A percentile compares a stretch with the other conserved stretches of the same genome.
Conservation (phyloP, 2,329 filamentous ascomycete species). For the Fusarium gaditjirri region DNA sequence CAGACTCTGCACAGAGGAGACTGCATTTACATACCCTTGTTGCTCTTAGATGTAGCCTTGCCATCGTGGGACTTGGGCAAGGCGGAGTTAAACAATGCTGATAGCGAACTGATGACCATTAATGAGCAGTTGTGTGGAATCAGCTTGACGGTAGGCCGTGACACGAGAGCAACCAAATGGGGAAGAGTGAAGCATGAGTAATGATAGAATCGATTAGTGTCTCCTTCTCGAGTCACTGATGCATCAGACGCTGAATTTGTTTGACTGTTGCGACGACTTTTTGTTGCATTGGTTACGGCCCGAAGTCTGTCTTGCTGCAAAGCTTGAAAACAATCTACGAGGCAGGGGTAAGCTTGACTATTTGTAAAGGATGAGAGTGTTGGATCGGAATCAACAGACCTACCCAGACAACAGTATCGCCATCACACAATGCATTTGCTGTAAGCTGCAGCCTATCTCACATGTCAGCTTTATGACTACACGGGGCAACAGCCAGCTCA, state of each 20-base stretch:
- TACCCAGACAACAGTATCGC: slow-evolving; percentile 80
- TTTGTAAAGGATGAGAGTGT: neutral
- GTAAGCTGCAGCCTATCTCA: slow-evolving; percentile 74
- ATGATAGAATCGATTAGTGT: slow-evolving; percentile 55
- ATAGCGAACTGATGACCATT: slow-evolving; percentile 81
- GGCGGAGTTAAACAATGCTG: slow-evolving; percentile 78
- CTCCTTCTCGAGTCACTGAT: slow-evolving; percentile 25
- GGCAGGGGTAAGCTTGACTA: slow-evolving; percentile 11
- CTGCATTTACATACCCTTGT: slow-evolving; percentile 50
- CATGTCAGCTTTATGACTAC: slow-evolving; percentile 19
- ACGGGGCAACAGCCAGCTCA: slow-evolving; percentile 55
- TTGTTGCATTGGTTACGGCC: slow-evolving; percentile 39
- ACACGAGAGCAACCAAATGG: slow-evolving; percentile 79
- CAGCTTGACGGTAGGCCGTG: slow-evolving; percentile 71
- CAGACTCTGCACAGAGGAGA: slow-evolving; percentile 6
- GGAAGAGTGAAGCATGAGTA: slow-evolving; percentile 70
- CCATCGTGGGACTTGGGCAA: slow-evolving; percentile 71
- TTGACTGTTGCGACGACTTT: slow-evolving; percentile 10
- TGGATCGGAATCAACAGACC: slow-evolving; percentile 63
- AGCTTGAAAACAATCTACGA: slow-evolving; percentile 61
- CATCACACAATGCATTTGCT: slow-evolving; percentile 69
- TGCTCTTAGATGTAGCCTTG: slow-evolving; percentile 51
- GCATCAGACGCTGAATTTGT: slow-evolving; percentile 10
- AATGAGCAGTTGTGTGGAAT: slow-evolving; percentile 72
- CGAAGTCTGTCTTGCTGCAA: slow-evolving; percentile 45